Base-by-base conservation (phyloP, 345 rosid species). In the Eucalyptus erythrocorys region DNA sequence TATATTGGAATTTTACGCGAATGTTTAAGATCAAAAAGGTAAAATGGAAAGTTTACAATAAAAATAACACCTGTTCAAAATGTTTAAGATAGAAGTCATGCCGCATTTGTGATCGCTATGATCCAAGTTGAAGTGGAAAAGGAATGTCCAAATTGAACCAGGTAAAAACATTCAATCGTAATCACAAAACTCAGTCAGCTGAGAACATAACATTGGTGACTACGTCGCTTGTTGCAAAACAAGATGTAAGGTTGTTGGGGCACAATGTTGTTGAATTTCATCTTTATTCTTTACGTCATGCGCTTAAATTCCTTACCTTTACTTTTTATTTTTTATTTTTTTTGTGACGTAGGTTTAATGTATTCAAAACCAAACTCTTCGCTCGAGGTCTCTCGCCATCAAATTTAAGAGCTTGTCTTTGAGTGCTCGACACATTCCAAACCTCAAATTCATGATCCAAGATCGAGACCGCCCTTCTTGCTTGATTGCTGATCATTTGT, bases 11-110 rank as follows among this genome's bases (percentile, higher is more conserved):
- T 66, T 66, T 16, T 32, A 19, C 11, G 3, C 21, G 3, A 66
- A 66, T 9, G 2, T 34, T 66, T 32, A 16, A 4, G 21, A 66
- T 0, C 8, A 66, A 66, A 66, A 15, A 19, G 5, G 22, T 16
- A 32, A 8, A 32, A 32, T 66, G 0, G 2, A 34, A 34, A 34
- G 6, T 32, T 68, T 68, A 34, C 0, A 10, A 68, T 0, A 4
- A 4, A 68, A 34, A 32, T 68, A 1, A 15, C 13, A 68, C 32
- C 1, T 4, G 0, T 4, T 32, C 1, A 68, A 66, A 17, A 34
- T 4, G 12, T 68, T n/a, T 16, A 32, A 68, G 80, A 16, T 68
- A 68, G 12, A 32, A 68, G 40, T 15, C 21, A 15, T 66, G 66
- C 7, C 8, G 32, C 66, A 27, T 59, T 59, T 27, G 42, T 32